Evolutionary conservation across 2,329 filamentous ascomycete species (phyloP).

Genomic region (Diaporthe citrichinensis): DNA sequence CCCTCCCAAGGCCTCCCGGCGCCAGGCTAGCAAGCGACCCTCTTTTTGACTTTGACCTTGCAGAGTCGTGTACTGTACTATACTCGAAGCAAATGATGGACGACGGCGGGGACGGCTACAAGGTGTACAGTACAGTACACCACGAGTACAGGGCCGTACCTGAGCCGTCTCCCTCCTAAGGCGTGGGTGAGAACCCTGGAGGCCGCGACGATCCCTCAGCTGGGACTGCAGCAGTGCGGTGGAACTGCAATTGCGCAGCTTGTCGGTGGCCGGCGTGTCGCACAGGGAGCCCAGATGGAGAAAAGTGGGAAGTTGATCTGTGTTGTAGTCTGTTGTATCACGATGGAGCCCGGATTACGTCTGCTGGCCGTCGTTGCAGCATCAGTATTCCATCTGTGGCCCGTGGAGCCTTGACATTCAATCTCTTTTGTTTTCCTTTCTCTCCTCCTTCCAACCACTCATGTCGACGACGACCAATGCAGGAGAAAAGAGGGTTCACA

Average conservation of each 20-base stretch:
- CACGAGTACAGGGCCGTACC: conserved; percentile 13
- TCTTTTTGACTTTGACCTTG: not conserved
- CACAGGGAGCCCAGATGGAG: not conserved
- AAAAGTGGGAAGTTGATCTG: not conserved
- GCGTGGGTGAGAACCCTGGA: conserved; percentile 4
- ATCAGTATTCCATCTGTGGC: not conserved
- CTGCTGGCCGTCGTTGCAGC: conserved; percentile 3
- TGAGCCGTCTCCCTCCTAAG: not conserved
- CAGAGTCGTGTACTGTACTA: conserved; percentile 9
- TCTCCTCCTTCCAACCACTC: not conserved
- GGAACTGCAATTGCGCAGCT: conserved; percentile 21
- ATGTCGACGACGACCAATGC: not conserved
- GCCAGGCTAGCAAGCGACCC: conserved; percentile 17
- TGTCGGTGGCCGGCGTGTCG: conserved; percentile 20
- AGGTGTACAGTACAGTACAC: not conserved
- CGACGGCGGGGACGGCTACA: not conserved
- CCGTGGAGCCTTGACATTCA: not conserved
- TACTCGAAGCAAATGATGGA: conserved; percentile 23
- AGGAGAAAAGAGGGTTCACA: conserved; percentile 6
- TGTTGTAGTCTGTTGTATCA: not conserved
- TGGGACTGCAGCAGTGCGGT: conserved; percentile 13
- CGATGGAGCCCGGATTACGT: conserved; percentile 20
- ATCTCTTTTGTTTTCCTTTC: too few species aligned
- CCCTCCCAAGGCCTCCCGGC: conserved; percentile 17
- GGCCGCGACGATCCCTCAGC: not conserved